Base-by-base conservation (phyloP, 768 basidiomycete genomes). In the Gautieria morchelliformis region DNA sequence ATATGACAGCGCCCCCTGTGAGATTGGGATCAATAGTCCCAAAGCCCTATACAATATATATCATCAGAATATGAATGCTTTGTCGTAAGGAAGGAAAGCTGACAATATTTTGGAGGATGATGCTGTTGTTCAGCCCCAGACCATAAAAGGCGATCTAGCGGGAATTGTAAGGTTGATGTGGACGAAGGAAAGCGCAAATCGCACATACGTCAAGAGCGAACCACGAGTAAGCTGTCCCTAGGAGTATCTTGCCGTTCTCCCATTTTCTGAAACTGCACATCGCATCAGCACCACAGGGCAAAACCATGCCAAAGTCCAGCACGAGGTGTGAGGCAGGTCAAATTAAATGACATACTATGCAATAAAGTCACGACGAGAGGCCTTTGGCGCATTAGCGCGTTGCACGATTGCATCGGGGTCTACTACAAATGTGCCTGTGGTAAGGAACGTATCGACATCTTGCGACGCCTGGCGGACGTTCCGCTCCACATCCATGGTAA, bases 401-500 rank as follows among this genome's bases (percentile, higher is more conserved):
- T 86, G 79, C 39, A 84, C 66, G 45, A 75, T 64, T 11, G 79
- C 77, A 51, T 85, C 83, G 5, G 78, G 76, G 63, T 85, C 81
- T 35, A 73, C 72, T 22, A 71, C 64, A 64, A 68, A 74, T 6
- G 65, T 71, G 41, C 79, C 78, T 15, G 72, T 74, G 20, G 74
- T 71, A 46, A 93, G 61, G 56, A 89, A 87, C 48, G 77, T 75
- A 58, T 85, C 77, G 61, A 92, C 87, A 64, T 93, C 92, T 32
- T 76, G 71, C 1, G 81, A 56, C 7, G 90, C 92, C 66, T 86
- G 87, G 37, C 79, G 74, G 46, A 94, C 73, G 68, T 93, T 92
- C 52, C 86, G 78, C 69, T 93, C 89, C 59, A 94, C 80, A 75
- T 94, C 92, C 87, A 93, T 93, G 59, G 92, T 95, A 68, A 79